Percentiles rank a stretch among this genome's conserved stretches.
phyloP scores from a whole-genome alignment of 306 rosid genomes.

The Inga oerstediana region DNA sequence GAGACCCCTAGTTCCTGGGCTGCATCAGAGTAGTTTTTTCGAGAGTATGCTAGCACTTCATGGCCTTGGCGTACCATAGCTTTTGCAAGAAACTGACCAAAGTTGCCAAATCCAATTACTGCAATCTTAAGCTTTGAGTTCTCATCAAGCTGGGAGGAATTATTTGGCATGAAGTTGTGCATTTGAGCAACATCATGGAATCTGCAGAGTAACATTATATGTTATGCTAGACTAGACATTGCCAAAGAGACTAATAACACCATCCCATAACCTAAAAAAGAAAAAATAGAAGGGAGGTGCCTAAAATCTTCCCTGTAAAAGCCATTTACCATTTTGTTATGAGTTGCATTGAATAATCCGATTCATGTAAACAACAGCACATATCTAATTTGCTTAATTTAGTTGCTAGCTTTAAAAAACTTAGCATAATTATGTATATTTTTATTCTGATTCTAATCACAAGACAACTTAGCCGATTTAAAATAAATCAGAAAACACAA shows the following conservation, averaged over 20 bases:
- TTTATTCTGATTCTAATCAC: background rate
- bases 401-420: background rate
- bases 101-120: constrained; percentile 85
- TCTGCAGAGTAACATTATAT: constrained; percentile 44
- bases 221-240: constrained; percentile 32
- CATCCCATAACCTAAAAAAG: background rate
- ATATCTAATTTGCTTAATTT: background rate
- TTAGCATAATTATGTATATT: background rate
- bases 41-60: constrained; percentile 74
- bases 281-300: background rate
- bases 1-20: constrained; percentile 65
- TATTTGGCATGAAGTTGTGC: constrained; percentile 26
- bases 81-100: constrained; percentile 90
- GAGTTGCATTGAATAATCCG: background rate
- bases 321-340: background rate
- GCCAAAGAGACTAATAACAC: constrained; percentile 20
- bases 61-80: constrained; percentile 70
- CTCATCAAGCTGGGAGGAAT: constrained; percentile 33
- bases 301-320: background rate
- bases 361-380: background rate
- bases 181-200: constrained; percentile 27
- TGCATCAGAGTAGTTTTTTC: constrained; percentile 66
- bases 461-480: background rate
- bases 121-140: constrained; percentile 70
- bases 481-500: background rate